A percentile compares a stretch with the other conserved stretches of the same genome.
These are phyloP conservation scores for Xylaria acuta DNA, from an alignment of 495 filamentous ascomycete species.

Conservation along the genomic window DNA sequence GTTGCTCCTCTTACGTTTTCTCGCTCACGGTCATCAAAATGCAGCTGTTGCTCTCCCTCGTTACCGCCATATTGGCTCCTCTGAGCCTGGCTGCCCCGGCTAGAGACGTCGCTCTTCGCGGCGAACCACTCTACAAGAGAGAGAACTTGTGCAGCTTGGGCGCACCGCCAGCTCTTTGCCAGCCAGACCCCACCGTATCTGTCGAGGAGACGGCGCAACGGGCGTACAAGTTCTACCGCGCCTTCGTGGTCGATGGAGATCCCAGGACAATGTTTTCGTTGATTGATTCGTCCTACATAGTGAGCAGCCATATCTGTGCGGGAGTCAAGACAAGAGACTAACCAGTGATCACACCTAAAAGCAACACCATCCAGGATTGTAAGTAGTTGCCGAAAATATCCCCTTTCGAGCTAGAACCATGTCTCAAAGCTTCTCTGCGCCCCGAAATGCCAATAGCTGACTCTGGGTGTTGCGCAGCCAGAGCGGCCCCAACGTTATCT, in stretches of 20 bases:
- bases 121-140: constrained; percentile 39
- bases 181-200: constrained; percentile 45
- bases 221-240: constrained; percentile 57
- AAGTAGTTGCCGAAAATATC: neutral
- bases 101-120: constrained; percentile 12
- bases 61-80: constrained; percentile 41
- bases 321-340: neutral
- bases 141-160: constrained; percentile 53
- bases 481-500: constrained; percentile 49
- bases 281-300: constrained; percentile 49
- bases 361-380: constrained; percentile 55
- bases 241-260: constrained; percentile 55
- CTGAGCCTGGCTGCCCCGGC: constrained; percentile 42
- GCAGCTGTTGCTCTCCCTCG: constrained; percentile 41
- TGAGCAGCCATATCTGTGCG: constrained; percentile 27
- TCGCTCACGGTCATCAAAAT: constrained; percentile 33
- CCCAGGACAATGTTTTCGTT: constrained; percentile 55
- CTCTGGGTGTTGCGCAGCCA: constrained; percentile 6
- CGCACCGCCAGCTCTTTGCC: constrained; percentile 49
- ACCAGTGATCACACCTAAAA: constrained; percentile 24
- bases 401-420: neutral
- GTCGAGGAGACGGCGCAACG: constrained; percentile 53
- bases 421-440: neutral
- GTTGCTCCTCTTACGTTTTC: constrained; percentile 22
- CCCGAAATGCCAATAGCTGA: neutral